These are phyloP conservation scores for Ophiognomonia clavigignenti-juglandacearum DNA, from an alignment of 2,329 filamentous ascomycete genomes.

Conservation along the genomic window DNA sequence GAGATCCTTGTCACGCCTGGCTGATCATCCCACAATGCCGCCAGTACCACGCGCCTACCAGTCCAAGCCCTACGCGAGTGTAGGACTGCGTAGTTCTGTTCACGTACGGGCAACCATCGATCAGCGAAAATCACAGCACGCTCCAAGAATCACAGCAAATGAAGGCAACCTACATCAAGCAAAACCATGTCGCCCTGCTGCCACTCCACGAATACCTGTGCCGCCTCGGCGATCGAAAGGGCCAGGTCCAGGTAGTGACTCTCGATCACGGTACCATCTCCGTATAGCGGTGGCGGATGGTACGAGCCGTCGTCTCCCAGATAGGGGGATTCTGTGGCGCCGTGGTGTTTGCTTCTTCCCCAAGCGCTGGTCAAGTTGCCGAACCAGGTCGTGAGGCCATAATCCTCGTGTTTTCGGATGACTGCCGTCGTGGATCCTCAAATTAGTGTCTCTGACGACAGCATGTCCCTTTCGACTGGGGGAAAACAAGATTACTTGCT, in stretches of 20 bases:
- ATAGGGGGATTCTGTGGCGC: constrained; percentile 27
- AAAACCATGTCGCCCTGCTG: constrained; percentile 26
- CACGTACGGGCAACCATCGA: background rate
- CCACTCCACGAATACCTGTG: constrained; percentile 24
- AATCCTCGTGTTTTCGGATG: constrained; percentile 24
- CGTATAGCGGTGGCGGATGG: constrained; percentile 27
- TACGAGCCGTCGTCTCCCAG: constrained; percentile 28
- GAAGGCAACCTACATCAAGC: constrained; percentile 23
- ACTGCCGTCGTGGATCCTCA: constrained; percentile 13
- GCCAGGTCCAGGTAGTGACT: constrained; percentile 25
- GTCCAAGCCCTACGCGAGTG: constrained; percentile 28
- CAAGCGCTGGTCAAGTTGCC: constrained; percentile 31
- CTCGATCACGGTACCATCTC: constrained; percentile 25
- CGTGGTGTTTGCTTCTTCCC: constrained; percentile 28
- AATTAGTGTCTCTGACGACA: background rate
- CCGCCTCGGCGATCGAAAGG: constrained; percentile 22
- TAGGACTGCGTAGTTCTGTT: constrained; percentile 29
- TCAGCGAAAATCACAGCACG: background rate
- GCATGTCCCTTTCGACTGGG: background rate
- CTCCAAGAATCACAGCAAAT: background rate
- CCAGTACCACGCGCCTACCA: constrained; percentile 26
- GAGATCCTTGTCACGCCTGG: constrained; percentile 16
- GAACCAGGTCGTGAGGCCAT: constrained; percentile 25
- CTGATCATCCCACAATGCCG: constrained; percentile 27
- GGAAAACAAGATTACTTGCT: background rate